Evolutionary conservation across 2,329 filamentous ascomycete species (phyloP).

Genomic region (Trichoderma gracile): DNA sequence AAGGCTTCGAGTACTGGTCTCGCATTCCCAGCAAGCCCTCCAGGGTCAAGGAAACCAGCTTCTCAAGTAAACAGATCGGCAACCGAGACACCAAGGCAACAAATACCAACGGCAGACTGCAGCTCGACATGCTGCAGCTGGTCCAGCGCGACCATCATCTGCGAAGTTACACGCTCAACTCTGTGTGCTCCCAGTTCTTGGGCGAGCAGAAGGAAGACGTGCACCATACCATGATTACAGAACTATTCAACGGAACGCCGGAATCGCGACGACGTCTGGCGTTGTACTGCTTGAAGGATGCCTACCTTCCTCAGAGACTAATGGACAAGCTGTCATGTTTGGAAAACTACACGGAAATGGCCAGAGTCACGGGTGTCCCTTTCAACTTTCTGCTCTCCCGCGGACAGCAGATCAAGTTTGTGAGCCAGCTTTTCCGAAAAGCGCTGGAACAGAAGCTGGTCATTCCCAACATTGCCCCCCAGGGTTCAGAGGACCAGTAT

Average conservation of each 20-base stretch:
- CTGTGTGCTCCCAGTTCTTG: constrained; percentile 90
- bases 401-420: constrained; percentile 95
- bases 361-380: constrained; percentile 95
- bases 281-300: constrained; percentile 96
- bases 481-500: constrained; percentile 81
- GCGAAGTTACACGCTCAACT: constrained; percentile 95
- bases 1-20: constrained; percentile 83
- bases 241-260: constrained; percentile 92
- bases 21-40: constrained; percentile 72
- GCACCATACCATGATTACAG: constrained; percentile 98
- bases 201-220: constrained; percentile 99
- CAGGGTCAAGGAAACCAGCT: constrained; percentile 74
- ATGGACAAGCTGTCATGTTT: constrained; percentile 98
- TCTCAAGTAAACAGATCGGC: constrained; percentile 98
- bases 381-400: constrained; percentile 92
- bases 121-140: constrained; percentile 90
- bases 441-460: constrained; percentile 90
- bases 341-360: constrained; percentile 99
- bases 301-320: constrained; percentile 87
- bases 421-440: constrained; percentile 96
- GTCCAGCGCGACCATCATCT: constrained; percentile 94
- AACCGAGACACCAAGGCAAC: constrained; percentile 92
- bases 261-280: constrained; percentile 89
- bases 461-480: constrained; percentile 78
- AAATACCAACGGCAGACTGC: constrained; percentile 90